Evolutionary conservation across 108 stramenopile genomes (phyloP), one percentile per base, ranked within the genome.

Genomic region (Cyclotella kingstonii): DNA sequence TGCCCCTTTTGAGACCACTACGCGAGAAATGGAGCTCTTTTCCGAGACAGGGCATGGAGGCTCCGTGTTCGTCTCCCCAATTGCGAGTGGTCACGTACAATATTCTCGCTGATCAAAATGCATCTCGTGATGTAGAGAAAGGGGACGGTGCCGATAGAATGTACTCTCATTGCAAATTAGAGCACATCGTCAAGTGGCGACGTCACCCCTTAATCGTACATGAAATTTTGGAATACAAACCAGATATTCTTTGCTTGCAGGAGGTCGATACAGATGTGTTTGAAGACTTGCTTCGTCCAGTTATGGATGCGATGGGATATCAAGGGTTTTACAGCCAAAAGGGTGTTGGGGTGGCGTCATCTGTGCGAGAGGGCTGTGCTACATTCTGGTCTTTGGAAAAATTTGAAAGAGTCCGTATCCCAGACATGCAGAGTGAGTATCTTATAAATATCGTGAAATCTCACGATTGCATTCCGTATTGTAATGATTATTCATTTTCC

Each of bases 241-340:
- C 86, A 9, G 89, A 87, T 46, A 51, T 90, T 34, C 62, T 90
- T 41, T 86, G 86, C 54, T 57, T 90, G 18, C 89, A 90, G 68
- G 89, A 90, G 49, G 89, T 91, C n/a, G 86, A 91, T 61, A 41
- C 55, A 17, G 55, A 63, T 47, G 35, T 74, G n/a, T 78, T 49
- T 46, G 19, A 58, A 14, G 34, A 47, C 19, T 55, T 78, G 54
- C 41, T 78, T 0, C 17, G n/a, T 38, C 77, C 77, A 12, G 66
- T 60, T 14, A 34, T 78, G 26, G 18, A 30, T 15, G 46, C 50
- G 11, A 51, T 63, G 38, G 66, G 66, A 33, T 85, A 82, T 62
- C 77, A 85, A 51, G 84, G 81, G 8, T 82, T 66, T 56, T 82
- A 75, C 50, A 61, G 71, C 18, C 60, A 68, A 11, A 84, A 84